These are phyloP conservation scores for Pichia occidentalis DNA, from an alignment of 805 yeast species.

Conservation along the genomic window DNA sequence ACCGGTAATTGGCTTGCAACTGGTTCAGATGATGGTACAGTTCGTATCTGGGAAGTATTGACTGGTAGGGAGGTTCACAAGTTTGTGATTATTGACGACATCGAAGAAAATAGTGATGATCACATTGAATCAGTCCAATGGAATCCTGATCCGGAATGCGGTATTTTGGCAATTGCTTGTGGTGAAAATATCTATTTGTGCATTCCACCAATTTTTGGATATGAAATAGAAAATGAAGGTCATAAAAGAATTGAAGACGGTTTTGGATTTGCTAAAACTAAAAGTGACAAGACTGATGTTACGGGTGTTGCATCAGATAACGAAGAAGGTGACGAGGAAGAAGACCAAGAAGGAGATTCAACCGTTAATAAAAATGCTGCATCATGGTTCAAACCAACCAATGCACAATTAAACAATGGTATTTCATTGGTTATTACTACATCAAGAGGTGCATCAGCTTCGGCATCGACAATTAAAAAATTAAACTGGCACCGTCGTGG, in stretches of 20 bases:
- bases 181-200: slow-evolving; percentile 74
- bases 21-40: slow-evolving; percentile 94
- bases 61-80: slow-evolving; percentile 91
- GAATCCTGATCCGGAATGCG: slow-evolving; percentile 74
- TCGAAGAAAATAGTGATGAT: slow-evolving; percentile 57
- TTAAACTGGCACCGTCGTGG: slow-evolving; percentile 96
- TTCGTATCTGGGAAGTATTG: slow-evolving; percentile 92
- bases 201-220: slow-evolving; percentile 89
- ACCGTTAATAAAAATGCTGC: slow-evolving; percentile 46
- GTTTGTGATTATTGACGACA: slow-evolving; percentile 39
- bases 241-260: slow-evolving; percentile 78
- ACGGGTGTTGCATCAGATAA: slow-evolving; percentile 35
- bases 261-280: slow-evolving; percentile 67
- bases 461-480: slow-evolving; percentile 63
- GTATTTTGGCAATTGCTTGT: slow-evolving; percentile 78
- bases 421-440: slow-evolving; percentile 66
- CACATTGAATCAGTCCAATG: slow-evolving; percentile 77
- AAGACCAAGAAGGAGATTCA: slow-evolving; percentile 13
- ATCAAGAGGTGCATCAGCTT: slow-evolving; percentile 30
- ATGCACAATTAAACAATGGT: slow-evolving; percentile 54
- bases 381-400: slow-evolving; percentile 77
- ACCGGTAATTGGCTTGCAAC: slow-evolving; percentile 94
- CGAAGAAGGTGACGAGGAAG: slow-evolving; percentile 27
- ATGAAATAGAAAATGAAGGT: slow-evolving; percentile 76
- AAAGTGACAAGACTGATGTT: slow-evolving; percentile 23